These are phyloP conservation scores for Carex arenaria DNA, from an alignment of 202 grass and related monocot species.

Conservation along the genomic window DNA sequence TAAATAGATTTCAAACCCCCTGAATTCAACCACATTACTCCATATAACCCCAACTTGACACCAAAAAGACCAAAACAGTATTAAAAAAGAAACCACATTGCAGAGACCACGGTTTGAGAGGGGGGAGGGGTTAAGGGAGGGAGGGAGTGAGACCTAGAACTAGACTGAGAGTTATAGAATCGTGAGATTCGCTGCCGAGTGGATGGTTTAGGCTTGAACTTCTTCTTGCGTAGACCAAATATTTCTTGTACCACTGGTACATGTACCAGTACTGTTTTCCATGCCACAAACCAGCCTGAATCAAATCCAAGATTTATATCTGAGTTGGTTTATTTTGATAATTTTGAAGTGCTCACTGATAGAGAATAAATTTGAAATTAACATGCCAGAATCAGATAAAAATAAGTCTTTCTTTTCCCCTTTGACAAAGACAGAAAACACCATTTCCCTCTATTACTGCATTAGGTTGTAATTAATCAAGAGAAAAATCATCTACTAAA, in stretches of 20 bases:
- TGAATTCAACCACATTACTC: neutral
- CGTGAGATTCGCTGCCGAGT: constrained; percentile 46
- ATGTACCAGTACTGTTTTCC: constrained; percentile 90
- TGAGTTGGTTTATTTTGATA: neutral
- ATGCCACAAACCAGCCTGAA: constrained; percentile 90
- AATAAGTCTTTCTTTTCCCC: neutral
- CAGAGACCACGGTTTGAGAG: neutral
- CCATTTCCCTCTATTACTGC: neutral
- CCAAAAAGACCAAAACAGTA: neutral
- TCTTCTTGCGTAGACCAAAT: constrained; percentile 85
- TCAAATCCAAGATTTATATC: neutral
- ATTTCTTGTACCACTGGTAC: constrained; percentile 98
- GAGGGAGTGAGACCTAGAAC: constrained; percentile 9
- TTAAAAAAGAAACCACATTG: neutral
- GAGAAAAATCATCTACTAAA: neutral
- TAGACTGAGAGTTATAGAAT: constrained; percentile 33
- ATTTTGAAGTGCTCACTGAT: neutral
- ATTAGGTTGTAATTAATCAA: neutral
- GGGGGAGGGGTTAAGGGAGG: neutral
- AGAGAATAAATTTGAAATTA: neutral
- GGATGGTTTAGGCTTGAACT: constrained; percentile 59
- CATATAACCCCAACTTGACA: neutral
- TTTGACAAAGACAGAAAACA: neutral
- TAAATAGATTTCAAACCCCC: neutral
- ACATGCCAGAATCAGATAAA: neutral